A percentile compares a stretch with the other conserved stretches of the same genome.
Evolutionary conservation across 2,329 filamentous ascomycete species (phyloP).

Genomic region (Orbilia oligospora): DNA sequence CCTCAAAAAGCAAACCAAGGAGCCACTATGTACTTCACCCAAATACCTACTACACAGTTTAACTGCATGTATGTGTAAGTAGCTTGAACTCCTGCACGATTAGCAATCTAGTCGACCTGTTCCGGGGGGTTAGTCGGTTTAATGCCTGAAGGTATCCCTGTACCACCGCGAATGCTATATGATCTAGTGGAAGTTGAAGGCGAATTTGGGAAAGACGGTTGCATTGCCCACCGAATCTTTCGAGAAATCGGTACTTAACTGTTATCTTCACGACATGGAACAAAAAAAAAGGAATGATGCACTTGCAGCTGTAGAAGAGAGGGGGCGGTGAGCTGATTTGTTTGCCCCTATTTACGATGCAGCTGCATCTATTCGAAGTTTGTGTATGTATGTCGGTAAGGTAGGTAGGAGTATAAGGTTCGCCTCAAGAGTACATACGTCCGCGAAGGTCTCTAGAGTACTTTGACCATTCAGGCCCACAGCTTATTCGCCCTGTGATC

Average conservation of each 20-base stretch:
- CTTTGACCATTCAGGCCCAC: background rate
- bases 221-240: constrained; percentile 6
- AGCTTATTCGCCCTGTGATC: constrained; percentile 28
- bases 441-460: constrained; percentile 3
- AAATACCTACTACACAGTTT: background rate
- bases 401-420: no score
- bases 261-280: constrained; percentile 6
- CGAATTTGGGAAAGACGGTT: constrained; percentile 7
- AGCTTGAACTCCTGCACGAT: constrained; percentile 30
- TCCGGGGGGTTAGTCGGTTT: background rate
- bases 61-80: background rate
- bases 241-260: constrained; percentile 8
- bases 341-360: background rate
- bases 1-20: constrained; percentile 2
- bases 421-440: constrained; percentile 8
- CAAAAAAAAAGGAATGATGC: constrained; percentile 1
- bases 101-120: constrained; percentile 31
- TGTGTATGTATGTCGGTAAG: background rate
- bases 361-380: background rate
- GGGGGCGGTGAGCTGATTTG: background rate
- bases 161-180: background rate
- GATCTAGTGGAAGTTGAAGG: constrained; percentile 23
- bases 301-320: background rate
- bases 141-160: constrained; percentile 5
- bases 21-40: constrained; percentile 6